phyloP scores from a whole-genome alignment of 2,329 filamentous ascomycete species.

The Alternaria sp. region DNA sequence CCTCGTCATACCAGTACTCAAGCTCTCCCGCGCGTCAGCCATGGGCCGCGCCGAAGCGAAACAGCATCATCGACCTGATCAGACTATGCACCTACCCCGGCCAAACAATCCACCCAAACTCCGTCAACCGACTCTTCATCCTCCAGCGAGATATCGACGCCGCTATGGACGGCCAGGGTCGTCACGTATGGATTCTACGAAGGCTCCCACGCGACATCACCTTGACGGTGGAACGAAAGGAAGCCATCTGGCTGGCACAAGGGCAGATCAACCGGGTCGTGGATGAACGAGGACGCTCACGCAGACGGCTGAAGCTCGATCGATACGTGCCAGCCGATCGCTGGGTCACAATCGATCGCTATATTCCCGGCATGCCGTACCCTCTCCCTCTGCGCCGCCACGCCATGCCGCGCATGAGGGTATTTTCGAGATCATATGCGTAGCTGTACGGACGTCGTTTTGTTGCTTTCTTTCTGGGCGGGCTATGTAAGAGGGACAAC shows the following conservation, averaged over 20 bases:
- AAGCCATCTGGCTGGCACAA: not conserved
- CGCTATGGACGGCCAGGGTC: not conserved
- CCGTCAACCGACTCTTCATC: not conserved
- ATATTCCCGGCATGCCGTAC: not conserved
- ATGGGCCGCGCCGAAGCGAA: not conserved
- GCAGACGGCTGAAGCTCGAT: not conserved
- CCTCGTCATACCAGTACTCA: not conserved
- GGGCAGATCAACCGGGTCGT: not conserved
- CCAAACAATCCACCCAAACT: not conserved
- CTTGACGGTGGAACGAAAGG: not conserved
- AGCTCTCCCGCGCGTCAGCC: not conserved
- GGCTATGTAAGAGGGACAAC: not conserved
- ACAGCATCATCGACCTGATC: not conserved
- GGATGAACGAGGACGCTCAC: not conserved
- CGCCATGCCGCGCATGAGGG: not conserved
- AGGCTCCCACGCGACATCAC: not conserved
- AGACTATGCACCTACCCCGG: not conserved
- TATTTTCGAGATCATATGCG: not conserved
- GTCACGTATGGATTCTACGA: not conserved
- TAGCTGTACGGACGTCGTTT: not conserved
- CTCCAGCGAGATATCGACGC: not conserved
- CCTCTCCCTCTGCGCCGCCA: not conserved
- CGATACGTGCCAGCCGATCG: not conserved
- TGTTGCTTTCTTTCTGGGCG: not conserved
- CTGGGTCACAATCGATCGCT: not conserved